Conservation (phyloP, 2,329 filamentous ascomycete species). For the Cladosporium oxysporum region DNA sequence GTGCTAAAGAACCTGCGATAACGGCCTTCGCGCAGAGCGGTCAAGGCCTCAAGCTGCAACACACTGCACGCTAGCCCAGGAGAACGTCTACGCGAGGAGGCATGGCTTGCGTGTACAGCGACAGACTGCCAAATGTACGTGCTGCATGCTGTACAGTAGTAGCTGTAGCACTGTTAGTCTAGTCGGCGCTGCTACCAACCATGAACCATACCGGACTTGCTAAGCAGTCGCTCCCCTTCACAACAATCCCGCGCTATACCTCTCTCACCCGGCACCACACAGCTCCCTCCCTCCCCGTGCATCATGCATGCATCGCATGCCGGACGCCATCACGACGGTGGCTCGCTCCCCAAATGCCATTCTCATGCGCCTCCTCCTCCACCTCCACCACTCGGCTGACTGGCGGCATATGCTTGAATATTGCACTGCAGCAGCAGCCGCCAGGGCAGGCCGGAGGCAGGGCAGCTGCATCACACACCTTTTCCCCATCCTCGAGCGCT, state of each 20-base stretch:
- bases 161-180: neutral
- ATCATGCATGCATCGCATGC: conserved; percentile 1
- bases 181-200: conserved; percentile 1
- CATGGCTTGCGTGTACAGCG: conserved; percentile 2
- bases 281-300: neutral
- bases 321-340: conserved; percentile 11
- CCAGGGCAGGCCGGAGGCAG: neutral
- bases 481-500: neutral
- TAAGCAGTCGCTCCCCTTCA: neutral
- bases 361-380: neutral
- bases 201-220: neutral
- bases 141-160: conserved; percentile 4
- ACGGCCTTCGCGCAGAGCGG: neutral
- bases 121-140: neutral
- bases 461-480: conserved; percentile 6
- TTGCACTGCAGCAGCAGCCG: conserved; percentile 9
- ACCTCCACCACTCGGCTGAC: conserved; percentile 8
- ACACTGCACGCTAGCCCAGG: conserved; percentile 6
- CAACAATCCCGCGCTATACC: neutral
- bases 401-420: conserved; percentile 11
- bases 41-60: conserved; percentile 2
- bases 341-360: neutral
- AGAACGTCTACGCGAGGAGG: neutral
- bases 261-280: neutral
- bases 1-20: neutral